Base-by-base conservation (phyloP, 108 stramenopile species). In the Nitzschia palea region DNA sequence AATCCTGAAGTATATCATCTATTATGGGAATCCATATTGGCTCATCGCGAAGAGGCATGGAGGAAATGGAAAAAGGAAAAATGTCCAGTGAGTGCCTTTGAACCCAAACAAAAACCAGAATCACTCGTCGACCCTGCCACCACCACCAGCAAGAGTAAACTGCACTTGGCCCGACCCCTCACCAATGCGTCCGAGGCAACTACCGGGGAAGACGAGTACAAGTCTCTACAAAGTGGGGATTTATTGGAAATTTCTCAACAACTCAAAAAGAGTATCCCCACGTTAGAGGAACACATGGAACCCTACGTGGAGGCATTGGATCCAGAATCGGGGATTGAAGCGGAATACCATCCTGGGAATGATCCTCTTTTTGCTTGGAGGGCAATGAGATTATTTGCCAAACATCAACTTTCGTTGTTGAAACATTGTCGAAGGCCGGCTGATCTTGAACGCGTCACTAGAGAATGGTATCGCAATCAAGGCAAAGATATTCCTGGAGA, bases 321-420 rank as follows among this genome's bases (percentile, higher is more conserved):
- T 65, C 93, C 93, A 12, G 93, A 91, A 23, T 70, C 82, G 44
- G 89, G 89, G 1, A 87, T 94, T 20, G 93, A 94, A 62, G 89
- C 73, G 9, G 89, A 89, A 47, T 94, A 91, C 62, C 87, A 90
- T 58, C 93, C 93, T 10, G 80, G 76, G 31, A 89, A 86, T 64
- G 78, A 91, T 48, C 72, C 76, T n/a, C 53, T 87, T 0, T 90
- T 84, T 67, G 71, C 75, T 20, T 94, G 93, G 93, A 71, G 86
- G 43, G 93, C 84, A 18, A 63, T 89, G 64, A 76, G 93, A 42
- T 54, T 94, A 34, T 67, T 86, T 55, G 75, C 87, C 27, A 68
- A 77, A 32, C 67, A 80, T 40, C 85, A 90, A 32, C 43, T 76
- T 44, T 44, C 56, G 62, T 28, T 80, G 42, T 57, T 71, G 47